Evolutionary conservation across 2,329 filamentous ascomycete species (phyloP), one percentile per base, ranked within the genome.

Genomic region (Ceratocystis destructans): DNA sequence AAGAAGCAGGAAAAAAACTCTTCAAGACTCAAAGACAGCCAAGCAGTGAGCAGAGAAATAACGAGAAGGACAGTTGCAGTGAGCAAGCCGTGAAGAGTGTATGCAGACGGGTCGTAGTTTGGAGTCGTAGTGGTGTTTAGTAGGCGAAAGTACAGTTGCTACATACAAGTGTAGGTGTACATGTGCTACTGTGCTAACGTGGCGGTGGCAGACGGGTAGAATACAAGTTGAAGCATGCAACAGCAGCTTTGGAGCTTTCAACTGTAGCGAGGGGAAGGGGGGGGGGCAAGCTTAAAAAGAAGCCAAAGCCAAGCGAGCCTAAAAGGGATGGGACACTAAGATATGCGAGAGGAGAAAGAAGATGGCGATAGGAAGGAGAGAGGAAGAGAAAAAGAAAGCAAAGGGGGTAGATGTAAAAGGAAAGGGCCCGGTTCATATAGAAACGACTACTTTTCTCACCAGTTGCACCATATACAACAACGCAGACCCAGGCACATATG

Each of bases 211-310:
- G 61, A 45, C 61, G 33, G 37, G 61, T 33, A 62, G 61, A 45
- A 46, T 41, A 62, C 33, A 62, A 62, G 37, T 41, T 41, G 37
- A 41, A 41, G 37, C 37, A 41, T 20, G 59, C 41, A 33, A 62
- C 22, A 37, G 33, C 59, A 33, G 31, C 59, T 22, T 20, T 63
- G 46, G 8, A 63, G 20, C 41, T 31, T 50, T 33, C 55, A 59
- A 59, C 28, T 31, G 61, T 33, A 62, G 61, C 44, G 44, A 45
- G 33, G 65, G 37, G 57, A 45, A 46, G 59, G 64, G 57, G 61
- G 61, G 61, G 62, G 53, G 17, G 22, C 61, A 67, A 67, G 62
- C 66, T 64, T 67, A 67, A 67, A 67, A 64, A 67, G 31, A 33
- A 55, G 66, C 66, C 57, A 62, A 46, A 62, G 46, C 66, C 66